These are phyloP conservation scores for Diaporthe ilicicola DNA, from an alignment of 2,329 filamentous ascomycete genomes.

Conservation along the genomic window DNA sequence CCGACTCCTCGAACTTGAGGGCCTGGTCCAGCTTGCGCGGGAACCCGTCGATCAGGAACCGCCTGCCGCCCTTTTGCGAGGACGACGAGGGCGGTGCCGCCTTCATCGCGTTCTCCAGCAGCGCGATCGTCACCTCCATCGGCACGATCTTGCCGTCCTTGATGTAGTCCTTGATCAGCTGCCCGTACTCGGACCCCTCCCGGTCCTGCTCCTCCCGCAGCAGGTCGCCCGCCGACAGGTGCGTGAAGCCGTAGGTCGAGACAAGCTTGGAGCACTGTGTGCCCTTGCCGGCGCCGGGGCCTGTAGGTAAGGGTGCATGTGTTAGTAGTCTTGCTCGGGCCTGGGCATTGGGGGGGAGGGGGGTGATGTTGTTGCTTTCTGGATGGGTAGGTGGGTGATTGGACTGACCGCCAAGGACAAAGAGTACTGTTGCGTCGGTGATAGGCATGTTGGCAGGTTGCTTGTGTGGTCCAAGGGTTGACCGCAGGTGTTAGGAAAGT, in stretches of 20 bases:
- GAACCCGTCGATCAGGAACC: slow-evolving; percentile 86
- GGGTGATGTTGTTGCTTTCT: background rate
- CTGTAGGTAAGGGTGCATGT: slow-evolving; percentile 45
- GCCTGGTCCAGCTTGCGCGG: slow-evolving; percentile 98
- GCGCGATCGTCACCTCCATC: slow-evolving; percentile 96
- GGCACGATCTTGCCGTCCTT: slow-evolving; percentile 94
- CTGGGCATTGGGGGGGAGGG: too few species aligned
- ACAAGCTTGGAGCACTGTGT: slow-evolving; percentile 94
- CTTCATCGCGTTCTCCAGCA: slow-evolving; percentile 94
- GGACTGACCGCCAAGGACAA: slow-evolving; percentile 33
- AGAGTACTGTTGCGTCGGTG: slow-evolving; percentile 35
- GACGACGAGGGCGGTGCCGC: too few species aligned
- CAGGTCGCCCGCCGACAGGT: slow-evolving; percentile 92
- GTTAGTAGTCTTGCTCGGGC: background rate
- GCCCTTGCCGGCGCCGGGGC: slow-evolving; percentile 94
- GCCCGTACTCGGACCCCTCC: slow-evolving; percentile 85
- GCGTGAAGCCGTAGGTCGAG: slow-evolving; percentile 86
- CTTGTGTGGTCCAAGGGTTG: background rate
- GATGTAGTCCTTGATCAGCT: slow-evolving; percentile 93
- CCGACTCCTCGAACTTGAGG: slow-evolving; percentile 87
- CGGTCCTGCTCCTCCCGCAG: slow-evolving; percentile 93
- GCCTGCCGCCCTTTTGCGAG: slow-evolving; percentile 63
- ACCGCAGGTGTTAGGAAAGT: background rate
- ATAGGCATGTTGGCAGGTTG: slow-evolving; percentile 32
- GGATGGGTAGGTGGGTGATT: too few species aligned